Evolutionary conservation across 768 basidiomycete species (phyloP), one percentile per base, ranked within the genome.

Genomic region (Mycena haematopus): DNA sequence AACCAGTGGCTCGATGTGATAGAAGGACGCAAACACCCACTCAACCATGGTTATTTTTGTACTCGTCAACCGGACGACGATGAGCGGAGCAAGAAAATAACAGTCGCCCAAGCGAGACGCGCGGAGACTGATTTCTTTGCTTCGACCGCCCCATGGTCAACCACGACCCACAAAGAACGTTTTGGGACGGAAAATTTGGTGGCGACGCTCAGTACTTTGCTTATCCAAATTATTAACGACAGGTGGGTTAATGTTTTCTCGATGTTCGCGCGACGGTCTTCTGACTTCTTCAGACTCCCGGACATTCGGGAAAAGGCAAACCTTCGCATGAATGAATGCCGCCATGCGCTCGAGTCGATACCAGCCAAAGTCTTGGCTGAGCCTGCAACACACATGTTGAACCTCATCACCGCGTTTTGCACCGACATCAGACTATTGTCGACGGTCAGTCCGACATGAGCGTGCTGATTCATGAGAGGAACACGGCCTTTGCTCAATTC

Each of bases 1-100:
- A 61, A 72, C 17, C 45, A 73, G 22, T 85, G 82, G 80, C 69
- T 82, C 13, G 78, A 80, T 31, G 72, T 80, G 6, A 71, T 82
- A 2, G 76, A 79, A 63, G 79, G 77, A 25, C 70, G 72, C 35
- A 31, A 69, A 50, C 75, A 84, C 59, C 64, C 67, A 36, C 68
- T 84, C 50, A 62, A 52, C 44, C 77, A 79, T 52, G 74, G 82
- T n/a, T 82, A 80, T 56, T 82, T 76, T 51, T 79, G 79, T 49
- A 80, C 79, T 0, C 74, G 76, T 7, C 80, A 78, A 51, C 81
- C 79, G 0, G 73, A 76, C 57, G 80, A 79, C 53, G 69, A 62
- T 14, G 72, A 80, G 53, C 70, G 81, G 6, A 45, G 58, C 0
- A 66, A 64, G 17, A 66, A 68, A 5, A 73, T 79, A 13, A 71